phyloP scores from a whole-genome alignment of 345 rosid genomes.

The Rhizophora apiculata region DNA sequence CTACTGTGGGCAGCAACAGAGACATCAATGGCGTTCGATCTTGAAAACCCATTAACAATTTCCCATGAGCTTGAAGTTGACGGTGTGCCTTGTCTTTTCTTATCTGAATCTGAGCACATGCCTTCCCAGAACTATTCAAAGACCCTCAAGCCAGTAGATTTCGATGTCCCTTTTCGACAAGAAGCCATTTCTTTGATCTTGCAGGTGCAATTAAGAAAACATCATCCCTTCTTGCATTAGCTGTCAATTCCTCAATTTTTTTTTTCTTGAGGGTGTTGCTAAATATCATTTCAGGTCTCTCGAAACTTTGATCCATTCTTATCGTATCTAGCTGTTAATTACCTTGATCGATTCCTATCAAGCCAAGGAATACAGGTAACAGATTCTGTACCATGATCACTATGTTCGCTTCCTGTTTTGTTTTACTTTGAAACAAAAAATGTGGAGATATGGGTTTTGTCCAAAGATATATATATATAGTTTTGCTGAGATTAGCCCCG shows the following conservation, averaged over 20 bases:
- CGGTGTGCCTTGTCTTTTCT: slow-evolving; percentile 29
- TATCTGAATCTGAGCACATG: slow-evolving; percentile 44
- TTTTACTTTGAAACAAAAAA: background rate
- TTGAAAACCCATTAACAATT: slow-evolving; percentile 44
- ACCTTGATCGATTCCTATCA: slow-evolving; percentile 51
- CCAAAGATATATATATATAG: too few relatives aligned
- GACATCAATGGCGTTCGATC: slow-evolving; percentile 36
- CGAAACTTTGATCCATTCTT: slow-evolving; percentile 33
- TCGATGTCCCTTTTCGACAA: slow-evolving; percentile 34
- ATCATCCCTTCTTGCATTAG: too few relatives aligned
- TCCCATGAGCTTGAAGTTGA: slow-evolving; percentile 18
- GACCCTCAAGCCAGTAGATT: slow-evolving; percentile 16
- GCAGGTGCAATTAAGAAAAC: slow-evolving; percentile 23
- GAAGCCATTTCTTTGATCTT: slow-evolving; percentile 42
- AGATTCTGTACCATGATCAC: background rate
- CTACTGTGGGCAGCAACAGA: too few relatives aligned
- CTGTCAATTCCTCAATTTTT: background rate
- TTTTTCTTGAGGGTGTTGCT: background rate
- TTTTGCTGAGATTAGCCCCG: too few relatives aligned
- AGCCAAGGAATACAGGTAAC: slow-evolving; percentile 38
- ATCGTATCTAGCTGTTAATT: slow-evolving; percentile 46
- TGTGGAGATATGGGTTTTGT: too few relatives aligned
- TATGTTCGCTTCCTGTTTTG: background rate
- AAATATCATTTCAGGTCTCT: slow-evolving; percentile 19
- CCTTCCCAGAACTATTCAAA: slow-evolving; percentile 26